Conservation (phyloP, 2,329 filamentous ascomycete genomes). For the Hypoxylon sp. region DNA sequence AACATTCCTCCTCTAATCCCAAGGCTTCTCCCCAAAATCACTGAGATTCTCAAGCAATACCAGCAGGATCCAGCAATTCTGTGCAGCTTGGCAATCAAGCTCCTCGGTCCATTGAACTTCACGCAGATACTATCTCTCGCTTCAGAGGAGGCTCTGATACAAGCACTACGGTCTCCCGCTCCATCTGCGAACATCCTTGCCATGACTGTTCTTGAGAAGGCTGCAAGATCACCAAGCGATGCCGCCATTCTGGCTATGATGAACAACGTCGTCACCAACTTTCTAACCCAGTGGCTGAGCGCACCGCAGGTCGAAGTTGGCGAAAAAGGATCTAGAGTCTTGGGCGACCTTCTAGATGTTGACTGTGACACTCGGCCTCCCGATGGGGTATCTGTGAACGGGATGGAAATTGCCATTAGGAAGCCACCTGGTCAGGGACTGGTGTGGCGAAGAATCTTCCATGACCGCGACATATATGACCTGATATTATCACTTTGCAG, state of each 20-base stretch:
- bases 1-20: conserved; percentile 68
- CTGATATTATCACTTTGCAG: conserved; percentile 61
- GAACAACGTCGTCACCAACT: conserved; percentile 63
- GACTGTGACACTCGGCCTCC: conserved; percentile 63
- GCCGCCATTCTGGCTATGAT: conserved; percentile 66
- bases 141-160: conserved; percentile 65
- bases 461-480: conserved; percentile 60
- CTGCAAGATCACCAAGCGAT: conserved; percentile 63
- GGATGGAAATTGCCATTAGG: conserved; percentile 57
- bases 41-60: conserved; percentile 66
- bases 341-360: conserved; percentile 69
- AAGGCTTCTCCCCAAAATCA: conserved; percentile 68
- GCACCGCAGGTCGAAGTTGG: conserved; percentile 69
- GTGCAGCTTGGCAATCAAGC: conserved; percentile 68
- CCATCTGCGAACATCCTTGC: conserved; percentile 71
- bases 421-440: conserved; percentile 64
- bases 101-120: conserved; percentile 69
- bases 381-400: conserved; percentile 52
- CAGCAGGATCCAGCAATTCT: conserved; percentile 66
- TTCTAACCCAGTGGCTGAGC: conserved; percentile 68
- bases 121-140: conserved; percentile 66
- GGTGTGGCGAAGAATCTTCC: conserved; percentile 69
- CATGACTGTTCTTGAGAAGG: conserved; percentile 70
- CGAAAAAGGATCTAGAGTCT: conserved; percentile 64
- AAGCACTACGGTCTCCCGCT: conserved; percentile 67